Conservation (phyloP, 176 grass and related monocot genomes). For the Tuctoria greenei region DNA sequence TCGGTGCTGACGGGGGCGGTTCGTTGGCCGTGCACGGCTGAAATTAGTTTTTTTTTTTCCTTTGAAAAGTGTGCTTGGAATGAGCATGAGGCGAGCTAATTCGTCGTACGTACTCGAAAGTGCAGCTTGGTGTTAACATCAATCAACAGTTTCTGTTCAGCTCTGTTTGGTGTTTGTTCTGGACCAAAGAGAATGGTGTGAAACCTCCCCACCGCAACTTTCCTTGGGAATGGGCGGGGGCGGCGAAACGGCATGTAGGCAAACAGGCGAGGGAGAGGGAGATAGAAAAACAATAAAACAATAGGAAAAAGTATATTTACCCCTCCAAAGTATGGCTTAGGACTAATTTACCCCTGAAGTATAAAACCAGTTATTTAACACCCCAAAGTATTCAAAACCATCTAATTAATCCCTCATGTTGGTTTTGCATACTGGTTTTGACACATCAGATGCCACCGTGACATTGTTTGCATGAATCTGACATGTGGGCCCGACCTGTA, state of each 20-base stretch:
- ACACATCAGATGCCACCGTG: no score
- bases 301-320: no score
- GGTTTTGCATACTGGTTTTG: no score
- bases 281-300: no score
- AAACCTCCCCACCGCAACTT: neutral
- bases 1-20: neutral
- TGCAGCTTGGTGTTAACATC: neutral
- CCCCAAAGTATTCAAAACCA: no score
- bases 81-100: conserved; percentile 3
- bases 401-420: no score
- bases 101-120: neutral
- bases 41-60: neutral
- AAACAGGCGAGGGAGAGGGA: neutral
- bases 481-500: no score
- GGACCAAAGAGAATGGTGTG: neutral
- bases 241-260: neutral
- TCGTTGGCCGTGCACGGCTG: neutral
- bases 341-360: no score
- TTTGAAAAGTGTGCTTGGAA: neutral
- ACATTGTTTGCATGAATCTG: no score
- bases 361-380: no score
- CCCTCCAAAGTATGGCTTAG: no score
- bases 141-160: neutral
- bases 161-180: neutral
- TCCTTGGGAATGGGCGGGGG: neutral